Base-by-base conservation (phyloP, 257 asterid species). In the Salvia rosmarinus region DNA sequence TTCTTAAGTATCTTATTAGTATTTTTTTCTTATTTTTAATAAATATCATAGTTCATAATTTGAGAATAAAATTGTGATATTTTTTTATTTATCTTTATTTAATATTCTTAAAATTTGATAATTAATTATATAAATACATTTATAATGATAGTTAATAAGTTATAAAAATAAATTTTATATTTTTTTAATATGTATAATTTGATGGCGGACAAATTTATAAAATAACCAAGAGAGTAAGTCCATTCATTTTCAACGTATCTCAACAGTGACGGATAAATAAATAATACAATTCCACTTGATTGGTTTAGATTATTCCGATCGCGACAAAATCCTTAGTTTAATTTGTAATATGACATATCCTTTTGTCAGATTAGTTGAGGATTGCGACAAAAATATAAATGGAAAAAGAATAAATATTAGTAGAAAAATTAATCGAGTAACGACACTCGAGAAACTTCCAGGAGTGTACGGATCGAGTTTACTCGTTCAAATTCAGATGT, bases 231-330 rank as follows among this genome's bases (percentile, higher is more conserved):
- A n/a, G 1, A 1, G 32, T 4, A 28, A 28, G 32, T 28, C 32
- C 32, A 28, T 28, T 28, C 4, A 28, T 28, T 51, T 49, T 19
- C 58, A 16, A 51, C 23, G n/a, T 13, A 57, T 14, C n/a, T 57
- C 12, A 30, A 57, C 16, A 61, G 17, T 61, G 32, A 54, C 37
- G 17, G 30, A 3, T 59, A 32, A n/a, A 35, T 35, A 1, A 37
- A 60, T 17, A 17, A 2, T 19, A 37, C 1, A 34, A 61, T 16
- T 16, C 9, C 32, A 0, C 17, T 61, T 19, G 19, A 35, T 39
- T 59, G n/a, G 25, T 17, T 60, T 35, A 60, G n/a, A 17, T 23
- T 43, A 64, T 64, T 64, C 40, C 14, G 40, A 64, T 23, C 11
- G 12, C 23, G 56, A 64, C 70, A 4, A 6, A 64, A 12, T 43